Percentiles rank a stretch among this genome's conserved stretches.
Evolutionary conservation across 75 land plant genomes (phyloP).

Genomic region (Cunninghamia lanceolata): DNA sequence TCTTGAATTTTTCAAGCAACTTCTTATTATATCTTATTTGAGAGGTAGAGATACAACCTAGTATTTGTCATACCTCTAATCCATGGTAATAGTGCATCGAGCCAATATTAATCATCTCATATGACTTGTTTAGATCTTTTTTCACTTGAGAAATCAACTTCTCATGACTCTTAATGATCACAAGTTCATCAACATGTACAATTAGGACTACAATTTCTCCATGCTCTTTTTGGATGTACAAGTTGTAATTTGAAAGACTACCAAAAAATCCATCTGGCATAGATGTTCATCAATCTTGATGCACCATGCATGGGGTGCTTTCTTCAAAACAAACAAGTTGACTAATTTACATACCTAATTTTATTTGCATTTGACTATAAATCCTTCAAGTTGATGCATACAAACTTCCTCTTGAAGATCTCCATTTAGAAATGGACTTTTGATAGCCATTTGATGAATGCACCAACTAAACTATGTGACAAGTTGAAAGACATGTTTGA

Average conservation of each 20-base stretch:
- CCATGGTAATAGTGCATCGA: no score
- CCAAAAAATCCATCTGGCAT: background rate
- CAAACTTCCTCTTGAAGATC: no score
- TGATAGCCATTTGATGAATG: constrained; percentile 22
- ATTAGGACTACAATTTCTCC: background rate
- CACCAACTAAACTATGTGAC: background rate
- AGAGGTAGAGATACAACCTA: no score
- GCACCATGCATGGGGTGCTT: background rate
- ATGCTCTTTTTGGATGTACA: background rate
- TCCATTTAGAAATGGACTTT: constrained; percentile 7
- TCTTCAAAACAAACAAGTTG: constrained; percentile 11
- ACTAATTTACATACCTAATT: constrained; percentile 6
- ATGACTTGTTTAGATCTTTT: background rate
- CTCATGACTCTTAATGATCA: background rate
- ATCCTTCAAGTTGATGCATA: constrained; percentile 4
- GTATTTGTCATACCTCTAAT: no score
- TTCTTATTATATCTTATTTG: no score
- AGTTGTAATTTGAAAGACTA: background rate
- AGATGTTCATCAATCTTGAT: no score
- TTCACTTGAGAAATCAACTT: background rate
- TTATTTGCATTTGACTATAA: background rate
- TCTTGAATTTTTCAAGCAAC: no score
- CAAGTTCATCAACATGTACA: background rate
- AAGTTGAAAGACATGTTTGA: background rate
- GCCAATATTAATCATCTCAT: background rate